Conservation (phyloP, 306 rosid genomes). For the Cucumis sativus region Cucumber_9930_V3 NC_026660.2:373501-374000, state of each 20-base stretch:
- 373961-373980: background rate
- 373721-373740: constrained; percentile 39
- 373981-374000: background rate
- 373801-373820: constrained; percentile 36
- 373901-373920: constrained; percentile 39
- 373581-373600: constrained; percentile 26
- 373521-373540: constrained; percentile 74
- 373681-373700: constrained; percentile 51
- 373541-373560: constrained; percentile 28
- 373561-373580: constrained; percentile 28
- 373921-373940: constrained; percentile 4
- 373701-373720: constrained; percentile 63
- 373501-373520: constrained; percentile 16
- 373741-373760: constrained; percentile 58
- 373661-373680: background rate
- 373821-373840: constrained; percentile 11
- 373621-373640: constrained; percentile 19
- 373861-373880: constrained; percentile 48
- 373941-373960: constrained; percentile 42
- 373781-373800: constrained; percentile 38
- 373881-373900: constrained; percentile 48
- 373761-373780: constrained; percentile 47
- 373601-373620: constrained; percentile 37
- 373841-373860: constrained; percentile 24
- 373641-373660: no score